Conservation (phyloP, 352 stramenopile species). For the Phytophthora idaei region DNA sequence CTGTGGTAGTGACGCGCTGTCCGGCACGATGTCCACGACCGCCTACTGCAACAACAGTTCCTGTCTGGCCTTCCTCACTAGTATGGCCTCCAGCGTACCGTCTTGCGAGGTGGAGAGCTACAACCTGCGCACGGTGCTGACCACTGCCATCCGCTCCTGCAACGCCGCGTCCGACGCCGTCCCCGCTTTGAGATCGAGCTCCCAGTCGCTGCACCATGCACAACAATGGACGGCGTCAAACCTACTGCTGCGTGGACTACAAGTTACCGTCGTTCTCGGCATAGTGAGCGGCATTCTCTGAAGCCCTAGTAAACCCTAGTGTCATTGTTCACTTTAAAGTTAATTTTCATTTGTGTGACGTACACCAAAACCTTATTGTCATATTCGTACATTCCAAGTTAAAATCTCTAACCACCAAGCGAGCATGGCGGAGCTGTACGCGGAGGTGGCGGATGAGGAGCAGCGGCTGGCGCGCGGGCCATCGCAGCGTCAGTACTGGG, state of each 20-base stretch:
- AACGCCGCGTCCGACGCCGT: conserved; percentile 37
- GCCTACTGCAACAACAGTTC: conserved; percentile 26
- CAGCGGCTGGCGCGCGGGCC: conserved; percentile 61
- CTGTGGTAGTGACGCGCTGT: conserved; percentile 36
- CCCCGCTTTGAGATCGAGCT: conserved; percentile 26
- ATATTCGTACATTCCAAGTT: not conserved
- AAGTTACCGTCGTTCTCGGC: conserved; percentile 5
- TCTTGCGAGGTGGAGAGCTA: conserved; percentile 40
- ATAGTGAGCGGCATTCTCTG: conserved; percentile 7
- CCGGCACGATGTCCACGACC: conserved; percentile 7
- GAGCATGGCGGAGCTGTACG: conserved; percentile 67
- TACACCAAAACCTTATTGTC: not conserved
- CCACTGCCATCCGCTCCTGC: conserved; percentile 31
- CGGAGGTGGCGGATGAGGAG: conserved; percentile 68
- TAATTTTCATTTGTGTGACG: not conserved
- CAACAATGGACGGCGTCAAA: conserved; percentile 5
- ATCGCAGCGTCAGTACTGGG: conserved; percentile 93
- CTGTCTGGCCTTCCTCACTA: conserved; percentile 34
- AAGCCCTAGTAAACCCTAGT: not conserved
- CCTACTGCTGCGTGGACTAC: conserved; percentile 1
- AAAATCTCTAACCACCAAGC: conserved; percentile 1
- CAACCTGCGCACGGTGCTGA: conserved; percentile 38
- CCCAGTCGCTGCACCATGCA: not conserved
- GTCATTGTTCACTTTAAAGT: conserved; percentile 1
- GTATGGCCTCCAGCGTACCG: conserved; percentile 24